Evolutionary conservation across 2,329 filamentous ascomycete species (phyloP).

Genomic region (Aspergillus flavus): DNA sequence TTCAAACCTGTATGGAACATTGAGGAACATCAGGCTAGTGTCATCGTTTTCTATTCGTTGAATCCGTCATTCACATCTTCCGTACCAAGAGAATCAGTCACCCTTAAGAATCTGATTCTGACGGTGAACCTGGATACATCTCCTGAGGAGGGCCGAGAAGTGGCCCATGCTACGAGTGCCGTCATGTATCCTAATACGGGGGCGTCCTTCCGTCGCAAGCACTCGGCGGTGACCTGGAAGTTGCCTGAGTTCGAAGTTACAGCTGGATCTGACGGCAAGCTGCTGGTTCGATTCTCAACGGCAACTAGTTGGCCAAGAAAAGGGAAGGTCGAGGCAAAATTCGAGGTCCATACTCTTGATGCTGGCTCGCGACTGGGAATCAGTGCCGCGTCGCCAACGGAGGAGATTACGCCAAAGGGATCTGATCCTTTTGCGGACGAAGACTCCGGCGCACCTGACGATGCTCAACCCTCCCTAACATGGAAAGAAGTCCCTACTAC

Average conservation of each 20-base stretch:
- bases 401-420: constrained; percentile 32
- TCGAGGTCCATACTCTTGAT: constrained; percentile 66
- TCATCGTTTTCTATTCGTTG: constrained; percentile 80
- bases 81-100: constrained; percentile 50
- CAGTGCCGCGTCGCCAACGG: constrained; percentile 36
- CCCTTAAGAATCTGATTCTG: constrained; percentile 76
- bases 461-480: constrained; percentile 34
- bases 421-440: constrained; percentile 54
- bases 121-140: constrained; percentile 52
- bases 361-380: constrained; percentile 69
- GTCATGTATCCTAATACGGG: constrained; percentile 51
- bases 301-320: constrained; percentile 70
- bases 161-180: constrained; percentile 44
- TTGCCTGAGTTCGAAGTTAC: constrained; percentile 57
- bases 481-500: constrained; percentile 71
- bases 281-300: constrained; percentile 80
- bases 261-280: constrained; percentile 62
- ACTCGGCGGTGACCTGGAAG: constrained; percentile 49
- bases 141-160: constrained; percentile 42
- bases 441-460: constrained; percentile 27
- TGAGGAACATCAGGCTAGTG: constrained; percentile 80
- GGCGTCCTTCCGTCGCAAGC: constrained; percentile 49
- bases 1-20: constrained; percentile 80
- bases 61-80: constrained; percentile 68
- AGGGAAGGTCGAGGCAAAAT: constrained; percentile 79